Percentiles rank a stretch among this genome's conserved stretches.
Conservation (phyloP, 1,284 basidiomycete genomes). For the Macrocybe sp. region DNA sequence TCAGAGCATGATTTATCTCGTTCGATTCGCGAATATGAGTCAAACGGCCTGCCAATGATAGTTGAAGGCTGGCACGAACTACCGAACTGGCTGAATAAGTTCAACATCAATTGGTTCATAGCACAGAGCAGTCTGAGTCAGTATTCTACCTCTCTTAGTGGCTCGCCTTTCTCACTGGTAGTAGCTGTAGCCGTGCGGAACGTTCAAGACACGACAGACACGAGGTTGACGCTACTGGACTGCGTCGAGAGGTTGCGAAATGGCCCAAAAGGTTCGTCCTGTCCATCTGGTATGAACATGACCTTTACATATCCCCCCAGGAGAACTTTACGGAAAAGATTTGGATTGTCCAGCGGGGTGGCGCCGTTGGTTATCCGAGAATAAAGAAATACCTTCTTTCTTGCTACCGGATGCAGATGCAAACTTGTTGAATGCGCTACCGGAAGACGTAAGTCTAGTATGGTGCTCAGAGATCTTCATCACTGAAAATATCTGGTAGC, state of each 20-base stretch:
- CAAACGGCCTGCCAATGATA: slow-evolving; percentile 51
- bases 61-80: slow-evolving; percentile 53
- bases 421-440: slow-evolving; percentile 54
- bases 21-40: slow-evolving; percentile 42
- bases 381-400: slow-evolving; percentile 40
- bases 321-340: slow-evolving; percentile 63
- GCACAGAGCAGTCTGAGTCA: slow-evolving; percentile 31
- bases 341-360: slow-evolving; percentile 58
- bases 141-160: slow-evolving; percentile 7
- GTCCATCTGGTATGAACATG: slow-evolving; percentile 30
- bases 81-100: slow-evolving; percentile 48
- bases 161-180: neutral
- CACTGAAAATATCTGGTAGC: slow-evolving; percentile 27
- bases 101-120: slow-evolving; percentile 50
- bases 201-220: slow-evolving; percentile 44
- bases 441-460: slow-evolving; percentile 32
- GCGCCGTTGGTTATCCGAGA: slow-evolving; percentile 49
- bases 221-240: slow-evolving; percentile 34
- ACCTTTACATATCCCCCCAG: neutral
- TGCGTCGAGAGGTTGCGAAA: slow-evolving; percentile 40
- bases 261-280: slow-evolving; percentile 23
- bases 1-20: slow-evolving; percentile 19
- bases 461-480: slow-evolving; percentile 1
- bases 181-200: slow-evolving; percentile 52
- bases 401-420: slow-evolving; percentile 44